Percentiles rank a stretch among this genome's conserved stretches.
These are phyloP conservation scores for Cytospora piceae DNA, from an alignment of 2,329 filamentous ascomycete species.

Conservation along the genomic window DNA sequence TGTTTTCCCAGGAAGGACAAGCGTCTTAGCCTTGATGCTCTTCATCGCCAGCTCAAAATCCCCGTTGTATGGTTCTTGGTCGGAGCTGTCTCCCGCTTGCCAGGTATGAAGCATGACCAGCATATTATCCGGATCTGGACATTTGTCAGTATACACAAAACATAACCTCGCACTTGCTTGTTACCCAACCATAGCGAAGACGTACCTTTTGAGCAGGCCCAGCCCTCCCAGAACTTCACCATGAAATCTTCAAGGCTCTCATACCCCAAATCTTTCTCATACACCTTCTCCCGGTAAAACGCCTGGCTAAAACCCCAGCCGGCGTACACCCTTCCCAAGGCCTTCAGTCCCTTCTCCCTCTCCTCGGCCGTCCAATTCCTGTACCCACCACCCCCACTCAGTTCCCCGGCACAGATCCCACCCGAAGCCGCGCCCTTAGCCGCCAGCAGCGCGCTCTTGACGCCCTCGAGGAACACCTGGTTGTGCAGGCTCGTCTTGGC, in stretches of 20 bases:
- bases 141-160: not conserved
- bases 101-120: conserved; percentile 67
- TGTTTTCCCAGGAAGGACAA: conserved; percentile 73
- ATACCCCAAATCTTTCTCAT: conserved; percentile 64
- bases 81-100: conserved; percentile 73
- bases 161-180: not conserved
- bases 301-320: conserved; percentile 82
- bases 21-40: conserved; percentile 70
- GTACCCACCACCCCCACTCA: conserved; percentile 3
- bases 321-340: conserved; percentile 75
- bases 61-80: conserved; percentile 69
- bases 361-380: conserved; percentile 34
- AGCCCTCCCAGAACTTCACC: conserved; percentile 74
- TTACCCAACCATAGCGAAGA: not conserved
- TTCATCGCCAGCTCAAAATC: conserved; percentile 68
- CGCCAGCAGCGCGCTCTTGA: conserved; percentile 49
- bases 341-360: conserved; percentile 58
- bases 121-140: conserved; percentile 42
- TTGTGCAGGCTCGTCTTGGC: conserved; percentile 57
- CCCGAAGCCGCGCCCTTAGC: conserved; percentile 39
- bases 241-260: conserved; percentile 75
- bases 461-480: conserved; percentile 58
- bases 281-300: conserved; percentile 75
- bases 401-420: conserved; percentile 24
- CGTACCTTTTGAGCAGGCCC: conserved; percentile 51